Base-by-base conservation (phyloP, 2,329 filamentous ascomycete genomes). In the Scytalidium sp. region DNA sequence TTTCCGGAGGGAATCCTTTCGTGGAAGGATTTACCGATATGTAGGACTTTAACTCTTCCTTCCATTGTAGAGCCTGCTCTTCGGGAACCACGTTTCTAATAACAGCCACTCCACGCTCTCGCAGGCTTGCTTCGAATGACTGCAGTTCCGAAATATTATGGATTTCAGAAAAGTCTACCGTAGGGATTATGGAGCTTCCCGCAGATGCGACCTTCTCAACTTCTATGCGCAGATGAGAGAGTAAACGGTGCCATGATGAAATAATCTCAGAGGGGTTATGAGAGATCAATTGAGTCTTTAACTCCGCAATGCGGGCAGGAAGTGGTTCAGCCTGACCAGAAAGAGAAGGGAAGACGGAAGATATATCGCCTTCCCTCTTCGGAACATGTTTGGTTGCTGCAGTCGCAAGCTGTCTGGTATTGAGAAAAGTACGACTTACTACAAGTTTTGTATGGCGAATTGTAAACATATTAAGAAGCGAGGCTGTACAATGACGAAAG, bases 61-160 rank as follows among this genome's bases (percentile, higher is more conserved):
- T 91, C 59, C 83, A 87, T 1, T 70, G 73, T 43, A 85, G 69
- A 0, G 86, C 87, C 62, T 86, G 79, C 1, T 70, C 66, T 56
- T 82, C 77, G 0, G 83, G 78, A 13, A 91, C 67, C 3, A 90
- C 87, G 11, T 81, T 81, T 41, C 80, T 75, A 19, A 91, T 73
- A 1, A 91, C 81, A 1, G 58, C 60, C n/a, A 56, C 60, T 3
- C 61, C 61, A 21, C 59, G 50, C 17, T 58, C 53, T 10, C 32
- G 39, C 15, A 53, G 39, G 41, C 60, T 59, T 5, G 49, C 45
- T 7, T 55, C 39, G 2, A 51, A 48, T 19, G 49, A 46, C 17
- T n/a, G 32, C 11, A n/a, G 5, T n/a, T 36, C 17, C 4, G 32
- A 9, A 6, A 15, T 10, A n/a, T 61, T 62, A 22, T 62, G 56